Conservation (phyloP, 306 rosid species). For the Crataegus laevigata region DNA sequence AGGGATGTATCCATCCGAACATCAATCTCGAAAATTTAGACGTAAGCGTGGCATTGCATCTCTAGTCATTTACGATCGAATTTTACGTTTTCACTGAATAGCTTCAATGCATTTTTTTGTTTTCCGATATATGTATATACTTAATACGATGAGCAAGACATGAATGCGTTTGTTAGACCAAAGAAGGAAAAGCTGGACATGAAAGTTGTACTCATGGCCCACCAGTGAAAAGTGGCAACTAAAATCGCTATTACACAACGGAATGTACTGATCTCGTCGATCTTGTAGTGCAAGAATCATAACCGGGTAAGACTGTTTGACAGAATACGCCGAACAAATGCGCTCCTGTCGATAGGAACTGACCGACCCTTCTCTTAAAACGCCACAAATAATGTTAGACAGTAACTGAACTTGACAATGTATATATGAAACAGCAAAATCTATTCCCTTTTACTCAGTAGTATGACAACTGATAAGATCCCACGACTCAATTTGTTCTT, state of each 20-base stretch:
- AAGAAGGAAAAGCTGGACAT: slow-evolving; percentile 64
- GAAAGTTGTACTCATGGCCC: slow-evolving; percentile 38
- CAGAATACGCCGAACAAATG: background rate
- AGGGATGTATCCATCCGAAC: slow-evolving; percentile 75
- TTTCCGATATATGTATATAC: too few species aligned
- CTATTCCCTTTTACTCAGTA: background rate
- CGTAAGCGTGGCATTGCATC: slow-evolving; percentile 48
- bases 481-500: background rate
- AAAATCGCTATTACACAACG: background rate
- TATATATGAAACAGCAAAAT: background rate
- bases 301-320: background rate
- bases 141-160: slow-evolving; percentile 30
- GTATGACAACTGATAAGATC: background rate
- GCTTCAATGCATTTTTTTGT: too few species aligned
- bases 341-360: background rate
- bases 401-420: background rate
- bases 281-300: background rate
- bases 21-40: slow-evolving; percentile 65
- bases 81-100: background rate
- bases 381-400: background rate
- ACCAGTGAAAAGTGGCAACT: background rate
- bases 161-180: slow-evolving; percentile 48
- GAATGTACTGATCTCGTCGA: background rate
- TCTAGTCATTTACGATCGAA: background rate
- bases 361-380: background rate